Evolutionary conservation across 78 protist genomes (phyloP).

Genomic region (Isochrysis galbana): DNA sequence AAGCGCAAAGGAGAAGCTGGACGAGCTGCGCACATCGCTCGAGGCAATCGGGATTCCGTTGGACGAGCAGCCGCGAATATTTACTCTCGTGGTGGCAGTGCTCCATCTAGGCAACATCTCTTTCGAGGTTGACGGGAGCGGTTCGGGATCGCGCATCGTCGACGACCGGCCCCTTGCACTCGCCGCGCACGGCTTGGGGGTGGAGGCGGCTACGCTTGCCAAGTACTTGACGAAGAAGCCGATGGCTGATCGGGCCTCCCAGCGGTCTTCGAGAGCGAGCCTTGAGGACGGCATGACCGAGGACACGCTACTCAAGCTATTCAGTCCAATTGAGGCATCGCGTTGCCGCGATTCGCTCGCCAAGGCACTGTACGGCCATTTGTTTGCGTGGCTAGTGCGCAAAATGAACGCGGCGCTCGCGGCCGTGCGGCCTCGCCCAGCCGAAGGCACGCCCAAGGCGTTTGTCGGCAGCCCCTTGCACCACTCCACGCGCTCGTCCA

Average conservation of each 20-base stretch:
- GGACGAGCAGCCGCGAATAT: not conserved
- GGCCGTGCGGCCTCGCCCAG: not conserved
- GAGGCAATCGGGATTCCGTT: not conserved
- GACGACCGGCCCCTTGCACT: not conserved
- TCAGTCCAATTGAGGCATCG: not conserved
- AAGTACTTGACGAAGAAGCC: not conserved
- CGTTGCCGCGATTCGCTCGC: constrained; percentile 72
- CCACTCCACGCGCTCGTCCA: not conserved
- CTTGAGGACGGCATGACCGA: not conserved
- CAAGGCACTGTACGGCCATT: constrained; percentile 68
- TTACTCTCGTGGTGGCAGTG: not conserved
- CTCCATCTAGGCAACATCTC: not conserved
- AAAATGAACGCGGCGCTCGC: constrained; percentile 30
- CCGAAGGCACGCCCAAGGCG: no score
- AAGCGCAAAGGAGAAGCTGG: constrained; percentile 61
- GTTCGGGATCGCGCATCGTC: not conserved
- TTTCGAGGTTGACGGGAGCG: not conserved
- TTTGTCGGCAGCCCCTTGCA: not conserved
- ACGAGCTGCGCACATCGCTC: not conserved
- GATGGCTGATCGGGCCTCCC: not conserved
- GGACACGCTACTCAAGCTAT: not conserved
- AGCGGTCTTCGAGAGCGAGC: no score
- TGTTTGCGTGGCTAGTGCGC: constrained; percentile 54
- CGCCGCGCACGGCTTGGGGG: not conserved
- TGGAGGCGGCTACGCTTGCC: not conserved